phyloP scores from a whole-genome alignment of 345 rosid species.

The Salix arbutifolia region DNA sequence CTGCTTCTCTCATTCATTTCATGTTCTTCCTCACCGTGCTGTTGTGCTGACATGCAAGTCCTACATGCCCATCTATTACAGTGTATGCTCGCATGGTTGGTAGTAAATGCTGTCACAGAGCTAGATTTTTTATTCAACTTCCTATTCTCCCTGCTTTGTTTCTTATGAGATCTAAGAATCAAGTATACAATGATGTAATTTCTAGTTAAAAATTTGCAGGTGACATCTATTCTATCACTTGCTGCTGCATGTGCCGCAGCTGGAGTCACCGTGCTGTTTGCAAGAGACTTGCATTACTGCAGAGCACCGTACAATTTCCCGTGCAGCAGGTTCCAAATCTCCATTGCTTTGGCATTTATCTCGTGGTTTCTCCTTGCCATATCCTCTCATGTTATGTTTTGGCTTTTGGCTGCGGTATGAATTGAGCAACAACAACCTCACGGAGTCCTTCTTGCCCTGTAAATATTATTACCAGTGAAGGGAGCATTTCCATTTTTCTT shows the following conservation, averaged over 20 bases:
- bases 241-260: conserved; percentile 40
- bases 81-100: too few relatives aligned
- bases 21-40: neutral
- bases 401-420: conserved; percentile 37
- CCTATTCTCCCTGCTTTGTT: neutral
- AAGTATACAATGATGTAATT: neutral
- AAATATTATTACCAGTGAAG: neutral
- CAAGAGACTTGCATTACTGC: conserved; percentile 35
- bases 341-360: conserved; percentile 31
- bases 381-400: conserved; percentile 39
- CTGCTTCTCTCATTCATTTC: neutral
- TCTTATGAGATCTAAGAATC: neutral
- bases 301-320: conserved; percentile 3
- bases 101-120: neutral
- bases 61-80: neutral
- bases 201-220: conserved; percentile 23
- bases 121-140: neutral
- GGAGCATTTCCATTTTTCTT: neutral
- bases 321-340: conserved; percentile 32
- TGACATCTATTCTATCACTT: conserved; percentile 35
- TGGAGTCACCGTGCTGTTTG: conserved; percentile 27
- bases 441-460: conserved; percentile 4
- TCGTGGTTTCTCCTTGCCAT: conserved; percentile 35
- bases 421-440: neutral
- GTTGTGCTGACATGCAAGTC: neutral